These are phyloP conservation scores for Schwanniomyces pseudopolymorphus DNA, from an alignment of 805 yeast species.

Conservation along the genomic window DNA sequence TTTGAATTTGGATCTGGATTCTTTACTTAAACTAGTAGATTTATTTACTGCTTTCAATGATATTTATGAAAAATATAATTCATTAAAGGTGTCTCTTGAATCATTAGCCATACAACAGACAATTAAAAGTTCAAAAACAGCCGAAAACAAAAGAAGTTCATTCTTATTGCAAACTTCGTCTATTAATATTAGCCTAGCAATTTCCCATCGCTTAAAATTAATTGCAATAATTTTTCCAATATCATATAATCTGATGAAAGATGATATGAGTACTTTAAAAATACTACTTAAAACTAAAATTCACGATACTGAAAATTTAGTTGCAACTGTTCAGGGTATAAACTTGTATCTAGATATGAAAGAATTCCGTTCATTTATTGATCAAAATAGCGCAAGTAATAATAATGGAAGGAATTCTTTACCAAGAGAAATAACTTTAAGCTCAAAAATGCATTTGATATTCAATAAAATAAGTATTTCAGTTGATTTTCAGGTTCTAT, in stretches of 20 bases:
- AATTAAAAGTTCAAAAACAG: neutral
- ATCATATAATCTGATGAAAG: conserved; percentile 36
- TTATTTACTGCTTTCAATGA: conserved; percentile 23
- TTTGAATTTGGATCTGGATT: conserved; percentile 17
- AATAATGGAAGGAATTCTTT: conserved; percentile 10
- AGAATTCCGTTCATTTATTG: conserved; percentile 24
- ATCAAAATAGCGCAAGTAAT: conserved; percentile 7
- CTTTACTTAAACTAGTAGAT: conserved; percentile 25
- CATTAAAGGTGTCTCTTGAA: conserved; percentile 10
- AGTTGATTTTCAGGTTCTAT: conserved; percentile 10
- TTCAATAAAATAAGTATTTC: conserved; percentile 13
- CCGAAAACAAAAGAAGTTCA: conserved; percentile 7
- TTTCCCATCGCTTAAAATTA: conserved; percentile 18
- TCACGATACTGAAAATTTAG: conserved; percentile 7
- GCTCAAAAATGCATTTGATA: conserved; percentile 13
- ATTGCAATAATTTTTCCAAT: conserved; percentile 41
- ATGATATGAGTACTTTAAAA: conserved; percentile 32
- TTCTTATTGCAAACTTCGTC: conserved; percentile 42
- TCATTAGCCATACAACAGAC: neutral
- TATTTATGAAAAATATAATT: conserved; percentile 17
- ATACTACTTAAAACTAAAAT: conserved; percentile 18
- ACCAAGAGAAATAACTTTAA: conserved; percentile 18
- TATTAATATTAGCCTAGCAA: conserved; percentile 21
- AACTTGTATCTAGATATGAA: conserved; percentile 20
- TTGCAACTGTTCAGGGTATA: conserved; percentile 25